A percentile compares a stretch with the other conserved stretches of the same genome.
Conservation (phyloP, 106 monocot species). For the Amphibolis antarctica region DNA sequence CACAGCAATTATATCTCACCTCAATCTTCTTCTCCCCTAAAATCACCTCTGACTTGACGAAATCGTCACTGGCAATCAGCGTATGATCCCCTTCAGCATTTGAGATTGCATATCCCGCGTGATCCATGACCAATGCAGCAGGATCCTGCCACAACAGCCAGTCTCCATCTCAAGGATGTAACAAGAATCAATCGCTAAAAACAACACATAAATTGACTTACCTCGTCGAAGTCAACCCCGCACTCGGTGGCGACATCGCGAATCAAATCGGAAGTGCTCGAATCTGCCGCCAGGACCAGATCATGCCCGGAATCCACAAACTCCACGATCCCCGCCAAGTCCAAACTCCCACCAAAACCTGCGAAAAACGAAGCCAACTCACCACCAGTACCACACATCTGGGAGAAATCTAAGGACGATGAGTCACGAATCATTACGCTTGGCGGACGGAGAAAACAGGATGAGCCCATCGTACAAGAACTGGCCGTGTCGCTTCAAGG, state of each 20-base stretch:
- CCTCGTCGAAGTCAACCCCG: conserved; percentile 95
- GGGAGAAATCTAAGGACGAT: not conserved
- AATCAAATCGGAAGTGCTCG: conserved; percentile 63
- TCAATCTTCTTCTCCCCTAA: conserved; percentile 65
- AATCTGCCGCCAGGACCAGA: conserved; percentile 75
- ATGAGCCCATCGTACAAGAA: conserved; percentile 69
- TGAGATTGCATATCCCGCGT: conserved; percentile 55
- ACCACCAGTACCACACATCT: not conserved
- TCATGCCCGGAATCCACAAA: conserved; percentile 86
- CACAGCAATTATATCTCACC: conserved; percentile 19
- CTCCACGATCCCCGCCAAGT: conserved; percentile 55
- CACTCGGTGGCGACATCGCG: conserved; percentile 77
- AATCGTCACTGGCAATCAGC: conserved; percentile 61
- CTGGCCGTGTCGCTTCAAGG: conserved; percentile 65
- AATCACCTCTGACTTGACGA: conserved; percentile 66
- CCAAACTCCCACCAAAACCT: conserved; percentile 88
- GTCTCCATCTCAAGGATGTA: too few species aligned
- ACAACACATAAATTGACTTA: conserved; percentile 1
- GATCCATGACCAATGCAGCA: conserved; percentile 69
- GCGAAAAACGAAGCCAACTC: not conserved
- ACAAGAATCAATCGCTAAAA: not conserved
- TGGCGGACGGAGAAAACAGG: conserved; percentile 65
- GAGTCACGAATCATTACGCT: conserved; percentile 16
- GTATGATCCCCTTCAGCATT: conserved; percentile 70
- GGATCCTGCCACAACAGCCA: too few species aligned